Conservation (phyloP, 164 flowering plant genomes). For the Santalum album region DNA sequence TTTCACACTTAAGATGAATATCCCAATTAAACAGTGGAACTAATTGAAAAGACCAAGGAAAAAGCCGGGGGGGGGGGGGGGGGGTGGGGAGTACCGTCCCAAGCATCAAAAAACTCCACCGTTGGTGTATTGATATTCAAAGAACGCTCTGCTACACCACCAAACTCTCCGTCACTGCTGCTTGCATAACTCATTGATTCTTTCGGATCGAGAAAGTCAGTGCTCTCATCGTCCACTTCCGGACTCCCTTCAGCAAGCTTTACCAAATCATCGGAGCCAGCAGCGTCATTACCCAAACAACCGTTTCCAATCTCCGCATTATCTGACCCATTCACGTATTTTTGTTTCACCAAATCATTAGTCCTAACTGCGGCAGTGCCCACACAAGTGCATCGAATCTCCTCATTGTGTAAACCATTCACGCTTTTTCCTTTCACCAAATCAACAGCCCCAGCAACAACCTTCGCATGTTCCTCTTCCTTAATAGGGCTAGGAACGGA, state of each 20-base stretch:
- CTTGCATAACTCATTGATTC: conserved; percentile 58
- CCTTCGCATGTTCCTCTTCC: conserved; percentile 15
- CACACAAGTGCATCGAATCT: no score
- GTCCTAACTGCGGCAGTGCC: no score
- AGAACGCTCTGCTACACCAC: conserved; percentile 29
- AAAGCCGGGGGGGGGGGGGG: no score
- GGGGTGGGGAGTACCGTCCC: conserved; percentile 91
- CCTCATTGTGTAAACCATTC: no score
- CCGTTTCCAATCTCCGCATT: no score
- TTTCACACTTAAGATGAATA: no score
- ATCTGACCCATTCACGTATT: conserved; percentile 22
- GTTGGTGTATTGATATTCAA: conserved; percentile 24
- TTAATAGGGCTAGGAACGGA: no score
- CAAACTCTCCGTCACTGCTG: conserved; percentile 43
- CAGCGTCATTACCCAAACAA: conserved; percentile 8
- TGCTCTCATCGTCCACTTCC: conserved; percentile 29
- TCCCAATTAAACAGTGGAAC: no score
- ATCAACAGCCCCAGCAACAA: no score
- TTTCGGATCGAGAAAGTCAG: conserved; percentile 59
- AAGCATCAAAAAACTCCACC: conserved; percentile 82
- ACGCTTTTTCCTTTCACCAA: no score
- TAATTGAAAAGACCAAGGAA: no score
- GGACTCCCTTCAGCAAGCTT: conserved; percentile 8
- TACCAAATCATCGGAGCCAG: conserved; percentile 12
- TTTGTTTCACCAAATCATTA: no score